Evolutionary conservation across 768 basidiomycete genomes (phyloP).

Genomic region (Lentinula boryana): DNA sequence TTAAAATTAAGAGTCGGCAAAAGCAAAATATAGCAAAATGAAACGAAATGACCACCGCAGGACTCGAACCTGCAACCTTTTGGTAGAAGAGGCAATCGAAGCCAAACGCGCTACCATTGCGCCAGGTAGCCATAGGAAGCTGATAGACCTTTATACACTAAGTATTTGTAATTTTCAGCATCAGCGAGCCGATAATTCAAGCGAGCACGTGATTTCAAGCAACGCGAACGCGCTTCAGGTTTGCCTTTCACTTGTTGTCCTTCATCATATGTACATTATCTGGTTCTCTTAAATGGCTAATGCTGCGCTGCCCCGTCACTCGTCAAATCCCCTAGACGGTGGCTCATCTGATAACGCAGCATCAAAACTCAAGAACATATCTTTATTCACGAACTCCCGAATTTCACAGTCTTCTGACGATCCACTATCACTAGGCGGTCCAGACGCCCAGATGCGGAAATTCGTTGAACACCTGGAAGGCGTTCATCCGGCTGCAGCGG

Average conservation of each 20-base stretch:
- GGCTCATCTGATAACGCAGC: constrained; percentile 45
- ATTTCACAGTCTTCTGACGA: constrained; percentile 45
- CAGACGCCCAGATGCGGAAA: not conserved
- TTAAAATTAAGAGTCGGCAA: too few species aligned
- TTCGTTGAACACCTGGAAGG: constrained; percentile 18
- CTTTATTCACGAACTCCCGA: constrained; percentile 21
- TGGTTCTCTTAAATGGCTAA: constrained; percentile 24
- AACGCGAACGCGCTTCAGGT: too few species aligned
- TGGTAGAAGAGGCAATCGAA: constrained; percentile 73
- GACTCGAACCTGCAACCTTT: constrained; percentile 97
- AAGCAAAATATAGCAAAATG: not conserved
- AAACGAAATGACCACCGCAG: constrained; percentile 68
- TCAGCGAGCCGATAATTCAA: not conserved
- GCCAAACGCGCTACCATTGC: constrained; percentile 96
- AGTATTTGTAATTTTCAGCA: too few species aligned
- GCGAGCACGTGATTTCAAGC: too few species aligned
- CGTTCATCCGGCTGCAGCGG: constrained; percentile 10
- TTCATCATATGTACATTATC: not conserved
- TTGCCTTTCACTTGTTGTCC: not conserved
- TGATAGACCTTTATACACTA: too few species aligned
- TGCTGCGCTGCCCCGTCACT: constrained; percentile 56
- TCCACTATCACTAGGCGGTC: constrained; percentile 16
- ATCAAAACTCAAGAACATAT: constrained; percentile 23
- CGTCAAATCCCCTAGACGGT: constrained; percentile 69
- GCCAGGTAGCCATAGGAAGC: constrained; percentile 76